A percentile compares a stretch with the other conserved stretches of the same genome.
These are phyloP conservation scores for Diaporthe ampelina DNA, from an alignment of 2,329 filamentous ascomycete genomes.

Conservation along the genomic window DNA sequence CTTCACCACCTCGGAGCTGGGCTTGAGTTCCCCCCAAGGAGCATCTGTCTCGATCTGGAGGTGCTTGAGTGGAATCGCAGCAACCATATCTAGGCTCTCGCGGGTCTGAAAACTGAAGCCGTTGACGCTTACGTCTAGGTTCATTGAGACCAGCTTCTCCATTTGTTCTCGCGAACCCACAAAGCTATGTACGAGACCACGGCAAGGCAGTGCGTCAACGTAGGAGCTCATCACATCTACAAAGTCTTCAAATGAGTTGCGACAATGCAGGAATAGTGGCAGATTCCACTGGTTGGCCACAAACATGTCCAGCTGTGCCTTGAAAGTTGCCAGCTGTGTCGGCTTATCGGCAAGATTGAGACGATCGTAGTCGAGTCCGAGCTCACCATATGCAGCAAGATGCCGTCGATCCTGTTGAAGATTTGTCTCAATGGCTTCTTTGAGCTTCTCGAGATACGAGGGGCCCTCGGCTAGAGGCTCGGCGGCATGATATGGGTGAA, in stretches of 20 bases:
- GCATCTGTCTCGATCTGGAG: background rate
- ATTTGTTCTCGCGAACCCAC: background rate
- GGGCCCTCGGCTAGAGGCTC: slow-evolving; percentile 1
- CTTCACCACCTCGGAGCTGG: background rate
- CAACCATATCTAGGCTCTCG: slow-evolving; percentile 1
- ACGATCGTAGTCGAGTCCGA: background rate
- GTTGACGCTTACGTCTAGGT: background rate
- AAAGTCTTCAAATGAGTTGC: background rate
- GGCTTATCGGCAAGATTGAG: background rate
- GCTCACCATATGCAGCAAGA: background rate
- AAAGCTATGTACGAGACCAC: background rate
- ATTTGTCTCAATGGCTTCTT: background rate
- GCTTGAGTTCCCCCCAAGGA: background rate
- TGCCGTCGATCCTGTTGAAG: background rate
- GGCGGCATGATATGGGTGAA: background rate
- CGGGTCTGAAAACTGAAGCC: background rate
- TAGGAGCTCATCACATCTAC: background rate
- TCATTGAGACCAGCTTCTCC: background rate
- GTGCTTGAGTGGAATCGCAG: background rate
- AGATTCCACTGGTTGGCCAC: background rate
- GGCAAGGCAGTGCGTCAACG: background rate
- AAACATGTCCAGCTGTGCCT: background rate
- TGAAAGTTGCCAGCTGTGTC: background rate
- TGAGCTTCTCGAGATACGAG: background rate
- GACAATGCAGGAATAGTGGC: background rate